phyloP scores from a whole-genome alignment of 441 rosid genomes.

The Brassica hybrid region DNA sequence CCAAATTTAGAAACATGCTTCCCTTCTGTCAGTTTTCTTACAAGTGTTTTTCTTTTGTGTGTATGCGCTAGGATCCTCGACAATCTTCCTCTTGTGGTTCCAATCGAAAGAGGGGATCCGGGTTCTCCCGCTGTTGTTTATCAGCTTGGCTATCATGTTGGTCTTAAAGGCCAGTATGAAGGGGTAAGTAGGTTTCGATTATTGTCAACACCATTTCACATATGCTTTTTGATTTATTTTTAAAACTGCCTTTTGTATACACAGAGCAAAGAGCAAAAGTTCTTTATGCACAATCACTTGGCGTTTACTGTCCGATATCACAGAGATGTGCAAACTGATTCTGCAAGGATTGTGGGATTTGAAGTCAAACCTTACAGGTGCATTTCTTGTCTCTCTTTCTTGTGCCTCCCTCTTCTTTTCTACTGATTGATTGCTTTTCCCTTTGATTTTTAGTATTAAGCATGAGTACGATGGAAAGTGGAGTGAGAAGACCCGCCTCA shows the following conservation, averaged over 20 bases:
- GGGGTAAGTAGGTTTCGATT: too few relatives aligned
- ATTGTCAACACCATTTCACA: too few relatives aligned
- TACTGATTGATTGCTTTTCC: background rate
- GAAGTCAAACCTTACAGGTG: too few relatives aligned
- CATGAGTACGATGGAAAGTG: slow-evolving; percentile 44
- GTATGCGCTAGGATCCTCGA: slow-evolving; percentile 62
- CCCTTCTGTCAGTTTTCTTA: slow-evolving; percentile 26
- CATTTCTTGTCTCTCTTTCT: too few relatives aligned
- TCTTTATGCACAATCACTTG: too few relatives aligned
- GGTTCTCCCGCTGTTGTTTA: slow-evolving; percentile 58
- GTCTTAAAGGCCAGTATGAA: too few relatives aligned
- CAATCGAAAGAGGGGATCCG: slow-evolving; percentile 59
- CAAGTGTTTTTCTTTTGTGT: slow-evolving; percentile 16
- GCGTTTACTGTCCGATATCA: too few relatives aligned
- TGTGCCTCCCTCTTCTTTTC: background rate
- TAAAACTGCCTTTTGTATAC: too few relatives aligned
- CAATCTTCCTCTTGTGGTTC: slow-evolving; percentile 76
- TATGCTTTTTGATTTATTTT: too few relatives aligned
- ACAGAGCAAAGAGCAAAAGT: too few relatives aligned
- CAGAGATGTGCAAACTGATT: too few relatives aligned
- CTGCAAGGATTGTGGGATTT: too few relatives aligned
- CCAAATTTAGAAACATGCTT: background rate
- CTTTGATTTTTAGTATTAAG: slow-evolving; percentile 45
- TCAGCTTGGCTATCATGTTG: slow-evolving; percentile 19
- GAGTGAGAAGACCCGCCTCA: slow-evolving; percentile 59